These are phyloP conservation scores for Tulasnella sp. DNA, from an alignment of 768 basidiomycete genomes.

Conservation along the genomic window DNA sequence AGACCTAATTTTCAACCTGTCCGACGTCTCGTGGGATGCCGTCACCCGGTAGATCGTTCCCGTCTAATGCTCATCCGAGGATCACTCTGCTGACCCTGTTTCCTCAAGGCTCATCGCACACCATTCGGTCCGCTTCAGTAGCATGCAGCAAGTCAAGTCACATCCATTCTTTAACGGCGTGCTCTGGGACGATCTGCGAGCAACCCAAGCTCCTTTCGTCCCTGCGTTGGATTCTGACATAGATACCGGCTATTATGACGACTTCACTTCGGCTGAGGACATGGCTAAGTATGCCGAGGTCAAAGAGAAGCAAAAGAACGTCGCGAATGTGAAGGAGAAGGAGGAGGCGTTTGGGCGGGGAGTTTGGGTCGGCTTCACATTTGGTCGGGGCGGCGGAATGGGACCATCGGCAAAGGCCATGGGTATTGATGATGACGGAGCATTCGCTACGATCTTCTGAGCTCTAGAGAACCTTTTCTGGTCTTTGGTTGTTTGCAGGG, in stretches of 20 bases:
- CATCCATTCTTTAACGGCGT: slow-evolving; percentile 80
- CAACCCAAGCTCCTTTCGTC: slow-evolving; percentile 79
- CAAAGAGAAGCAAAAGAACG: slow-evolving; percentile 91
- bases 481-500: neutral
- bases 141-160: slow-evolving; percentile 62
- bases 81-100: neutral
- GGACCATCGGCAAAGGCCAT: slow-evolving; percentile 35
- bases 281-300: slow-evolving; percentile 99
- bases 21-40: slow-evolving; percentile 90
- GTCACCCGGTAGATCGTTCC: slow-evolving; percentile 62
- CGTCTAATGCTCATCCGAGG: neutral
- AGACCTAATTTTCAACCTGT: slow-evolving; percentile 93
- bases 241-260: slow-evolving; percentile 94
- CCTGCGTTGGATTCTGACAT: slow-evolving; percentile 91
- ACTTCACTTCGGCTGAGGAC: slow-evolving; percentile 81
- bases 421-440: slow-evolving; percentile 23
- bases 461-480: neutral
- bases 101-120: slow-evolving; percentile 74
- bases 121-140: slow-evolving; percentile 71
- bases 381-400: slow-evolving; percentile 82
- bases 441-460: slow-evolving; percentile 30
- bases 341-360: slow-evolving; percentile 67
- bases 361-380: slow-evolving; percentile 90
- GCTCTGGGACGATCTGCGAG: slow-evolving; percentile 76
- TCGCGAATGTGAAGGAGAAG: slow-evolving; percentile 86